Evolutionary conservation across 441 rosid genomes (phyloP).

Genomic region (Aquilaria agallochum): DNA sequence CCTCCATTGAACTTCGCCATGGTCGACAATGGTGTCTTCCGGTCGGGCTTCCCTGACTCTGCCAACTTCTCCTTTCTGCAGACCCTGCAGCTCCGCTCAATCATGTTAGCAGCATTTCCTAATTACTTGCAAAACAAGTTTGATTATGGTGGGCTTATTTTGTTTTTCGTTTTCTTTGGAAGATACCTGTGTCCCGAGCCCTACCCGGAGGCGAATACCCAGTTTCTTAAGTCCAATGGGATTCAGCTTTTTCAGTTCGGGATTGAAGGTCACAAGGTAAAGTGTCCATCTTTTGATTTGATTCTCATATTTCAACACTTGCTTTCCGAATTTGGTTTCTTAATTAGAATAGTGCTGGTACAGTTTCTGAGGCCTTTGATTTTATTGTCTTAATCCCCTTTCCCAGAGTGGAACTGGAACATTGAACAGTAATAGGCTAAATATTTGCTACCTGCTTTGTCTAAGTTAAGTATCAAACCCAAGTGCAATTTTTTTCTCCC

Average conservation of each 20-base stretch:
- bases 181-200: conserved; percentile 61
- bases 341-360: too few relatives aligned
- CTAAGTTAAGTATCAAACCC: too few relatives aligned
- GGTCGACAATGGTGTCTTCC: conserved; percentile 62
- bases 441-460: too few relatives aligned
- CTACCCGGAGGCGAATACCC: conserved; percentile 47
- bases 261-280: conserved; percentile 57
- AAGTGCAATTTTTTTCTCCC: too few relatives aligned
- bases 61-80: conserved; percentile 57
- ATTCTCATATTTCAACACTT: too few relatives aligned
- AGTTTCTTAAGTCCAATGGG: conserved; percentile 57
- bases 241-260: conserved; percentile 59
- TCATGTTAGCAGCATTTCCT: conserved; percentile 36
- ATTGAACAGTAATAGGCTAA: too few relatives aligned
- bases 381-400: too few relatives aligned
- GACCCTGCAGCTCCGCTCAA: conserved; percentile 61
- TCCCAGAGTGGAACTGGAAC: too few relatives aligned
- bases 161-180: conserved; percentile 5
- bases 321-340: too few relatives aligned
- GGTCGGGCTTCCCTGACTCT: conserved; percentile 61
- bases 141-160: too few relatives aligned
- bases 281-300: not conserved
- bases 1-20: conserved; percentile 65
- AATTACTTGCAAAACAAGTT: too few relatives aligned
- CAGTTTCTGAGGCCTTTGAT: too few relatives aligned